phyloP scores from a whole-genome alignment of 768 basidiomycete species.

The Amanita muscaria region DNA sequence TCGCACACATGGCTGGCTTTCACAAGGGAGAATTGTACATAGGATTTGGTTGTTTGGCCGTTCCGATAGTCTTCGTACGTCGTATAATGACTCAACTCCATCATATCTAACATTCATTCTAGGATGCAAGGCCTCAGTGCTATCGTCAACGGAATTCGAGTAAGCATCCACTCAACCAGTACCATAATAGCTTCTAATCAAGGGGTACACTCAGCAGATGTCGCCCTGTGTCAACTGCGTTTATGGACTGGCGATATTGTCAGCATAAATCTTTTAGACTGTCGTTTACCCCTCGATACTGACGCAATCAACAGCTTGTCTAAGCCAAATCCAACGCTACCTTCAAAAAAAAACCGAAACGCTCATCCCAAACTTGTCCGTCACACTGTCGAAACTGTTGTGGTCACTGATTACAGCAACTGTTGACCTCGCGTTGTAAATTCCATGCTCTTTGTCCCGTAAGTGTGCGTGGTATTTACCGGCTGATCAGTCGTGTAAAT shows the following conservation, averaged over 20 bases:
- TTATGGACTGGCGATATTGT: background rate
- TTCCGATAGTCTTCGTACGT: conserved; percentile 1
- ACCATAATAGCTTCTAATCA: background rate
- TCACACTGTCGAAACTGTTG: conserved; percentile 5
- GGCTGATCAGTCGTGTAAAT: background rate
- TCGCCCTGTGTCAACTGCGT: too few relatives aligned
- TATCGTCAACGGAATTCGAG: background rate
- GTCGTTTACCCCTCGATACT: background rate
- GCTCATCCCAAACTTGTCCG: background rate
- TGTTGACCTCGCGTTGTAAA: conserved; percentile 3
- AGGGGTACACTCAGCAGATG: background rate
- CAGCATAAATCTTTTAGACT: background rate
- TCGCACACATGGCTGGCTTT: background rate
- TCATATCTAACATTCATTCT: background rate
- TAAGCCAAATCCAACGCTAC: background rate
- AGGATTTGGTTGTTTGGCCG: background rate
- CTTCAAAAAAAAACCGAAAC: conserved; percentile 2
- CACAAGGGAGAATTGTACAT: conserved; percentile 1
- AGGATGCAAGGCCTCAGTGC: conserved; percentile 7
- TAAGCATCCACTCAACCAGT: background rate
- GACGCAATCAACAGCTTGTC: background rate
- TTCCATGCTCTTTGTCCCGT: conserved; percentile 5
- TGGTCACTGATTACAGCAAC: conserved; percentile 3
- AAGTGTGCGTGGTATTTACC: background rate
- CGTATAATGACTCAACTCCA: too few relatives aligned